Evolutionary conservation across 129 eudicot genomes (phyloP).

Genomic region (Sambucus nigra): DNA sequence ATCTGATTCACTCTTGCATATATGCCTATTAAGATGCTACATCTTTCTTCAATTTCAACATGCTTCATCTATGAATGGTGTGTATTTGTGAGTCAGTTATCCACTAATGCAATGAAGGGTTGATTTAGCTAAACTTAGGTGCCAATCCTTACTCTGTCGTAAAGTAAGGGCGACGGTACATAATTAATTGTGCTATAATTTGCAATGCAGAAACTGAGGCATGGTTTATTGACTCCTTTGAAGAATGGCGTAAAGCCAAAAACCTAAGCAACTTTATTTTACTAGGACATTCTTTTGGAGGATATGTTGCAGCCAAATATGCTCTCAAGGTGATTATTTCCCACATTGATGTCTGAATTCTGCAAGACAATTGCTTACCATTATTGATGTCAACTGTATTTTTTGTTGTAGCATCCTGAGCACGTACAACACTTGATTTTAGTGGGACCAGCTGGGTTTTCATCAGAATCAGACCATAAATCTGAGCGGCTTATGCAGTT

Average conservation of each 20-base stretch:
- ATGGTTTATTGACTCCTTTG: conserved; percentile 96
- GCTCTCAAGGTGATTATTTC: conserved; percentile 57
- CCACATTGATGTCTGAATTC: conserved; percentile 6
- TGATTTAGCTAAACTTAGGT: background rate
- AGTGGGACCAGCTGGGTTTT: conserved; percentile 90
- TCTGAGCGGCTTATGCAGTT: conserved; percentile 62
- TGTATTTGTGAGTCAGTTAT: background rate
- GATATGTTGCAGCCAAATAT: conserved; percentile 91
- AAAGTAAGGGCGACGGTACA: background rate
- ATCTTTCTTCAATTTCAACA: background rate
- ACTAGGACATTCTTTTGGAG: conserved; percentile 98
- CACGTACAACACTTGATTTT: conserved; percentile 81
- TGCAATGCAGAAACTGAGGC: conserved; percentile 79
- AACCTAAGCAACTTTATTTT: conserved; percentile 82
- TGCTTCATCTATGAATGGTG: background rate
- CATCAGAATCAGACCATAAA: conserved; percentile 59
- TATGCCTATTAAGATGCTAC: background rate
- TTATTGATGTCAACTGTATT: conserved; percentile 9
- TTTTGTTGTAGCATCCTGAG: conserved; percentile 77
- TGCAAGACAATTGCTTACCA: background rate
- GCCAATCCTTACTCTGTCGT: background rate
- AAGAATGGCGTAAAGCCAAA: conserved; percentile 95
- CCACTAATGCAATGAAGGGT: background rate
- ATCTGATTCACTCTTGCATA: background rate
- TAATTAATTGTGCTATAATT: conserved; percentile 3